These are phyloP conservation scores for Malassezia sp. DNA, from an alignment of 1,284 basidiomycete genomes.

Conservation along the genomic window DNA sequence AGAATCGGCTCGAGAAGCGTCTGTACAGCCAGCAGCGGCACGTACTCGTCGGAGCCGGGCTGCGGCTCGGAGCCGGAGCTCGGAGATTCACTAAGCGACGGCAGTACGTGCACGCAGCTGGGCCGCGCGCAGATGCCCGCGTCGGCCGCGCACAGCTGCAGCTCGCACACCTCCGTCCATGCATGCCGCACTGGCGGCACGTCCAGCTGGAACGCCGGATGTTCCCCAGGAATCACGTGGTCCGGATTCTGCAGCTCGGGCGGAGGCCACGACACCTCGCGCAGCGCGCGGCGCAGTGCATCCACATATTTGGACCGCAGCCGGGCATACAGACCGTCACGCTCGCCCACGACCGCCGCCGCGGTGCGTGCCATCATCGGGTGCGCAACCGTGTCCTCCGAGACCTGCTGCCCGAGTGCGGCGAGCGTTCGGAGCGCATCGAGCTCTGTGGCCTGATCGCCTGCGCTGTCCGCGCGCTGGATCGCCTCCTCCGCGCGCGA, in stretches of 20 bases:
- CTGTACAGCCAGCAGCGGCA: constrained; percentile 51
- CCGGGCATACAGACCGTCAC: constrained; percentile 1
- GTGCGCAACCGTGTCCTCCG: no score
- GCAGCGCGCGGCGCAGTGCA: constrained; percentile 1
- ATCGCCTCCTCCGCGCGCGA: constrained; percentile 6
- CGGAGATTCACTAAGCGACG: no score
- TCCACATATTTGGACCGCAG: not conserved
- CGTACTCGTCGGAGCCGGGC: constrained; percentile 34
- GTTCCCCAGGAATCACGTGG: not conserved
- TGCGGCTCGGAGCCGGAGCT: not conserved
- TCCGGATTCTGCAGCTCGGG: constrained; percentile 10
- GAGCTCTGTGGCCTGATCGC: not conserved
- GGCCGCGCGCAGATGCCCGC: constrained; percentile 19
- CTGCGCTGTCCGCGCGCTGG: not conserved
- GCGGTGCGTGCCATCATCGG: not conserved
- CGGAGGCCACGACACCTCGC: constrained; percentile 5
- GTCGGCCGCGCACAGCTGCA: constrained; percentile 27
- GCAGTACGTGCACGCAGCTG: constrained; percentile 2
- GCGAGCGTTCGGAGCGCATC: constrained; percentile 3
- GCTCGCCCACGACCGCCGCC: no score
- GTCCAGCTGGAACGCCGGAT: not conserved
- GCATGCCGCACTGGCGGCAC: constrained; percentile 4
- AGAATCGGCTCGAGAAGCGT: constrained; percentile 74
- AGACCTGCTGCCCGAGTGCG: not conserved
- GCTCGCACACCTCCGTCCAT: constrained; percentile 28